phyloP scores from a whole-genome alignment of 192 early-diverging fungal genomes.

The Mortierella alpina region DNA sequence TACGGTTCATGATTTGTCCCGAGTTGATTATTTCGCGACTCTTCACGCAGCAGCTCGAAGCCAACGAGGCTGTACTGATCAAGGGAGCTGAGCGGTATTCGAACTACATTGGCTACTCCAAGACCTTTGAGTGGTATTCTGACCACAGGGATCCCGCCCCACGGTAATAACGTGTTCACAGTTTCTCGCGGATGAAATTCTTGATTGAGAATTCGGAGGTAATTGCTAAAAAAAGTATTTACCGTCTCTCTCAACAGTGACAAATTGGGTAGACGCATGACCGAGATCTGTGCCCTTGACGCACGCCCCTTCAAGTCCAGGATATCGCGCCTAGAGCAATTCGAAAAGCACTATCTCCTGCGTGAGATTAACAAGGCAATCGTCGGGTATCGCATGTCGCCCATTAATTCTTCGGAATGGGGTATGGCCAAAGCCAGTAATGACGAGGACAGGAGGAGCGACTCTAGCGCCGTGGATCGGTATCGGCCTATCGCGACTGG shows the following conservation, averaged over 20 bases:
- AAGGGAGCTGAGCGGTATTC: slow-evolving; percentile 44
- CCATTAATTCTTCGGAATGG: slow-evolving; percentile 48
- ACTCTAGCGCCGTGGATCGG: background rate
- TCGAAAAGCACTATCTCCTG: slow-evolving; percentile 23
- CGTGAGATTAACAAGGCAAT: slow-evolving; percentile 50
- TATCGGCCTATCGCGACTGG: slow-evolving; percentile 44
- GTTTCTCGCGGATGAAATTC: background rate
- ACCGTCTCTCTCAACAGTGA: slow-evolving; percentile 17
- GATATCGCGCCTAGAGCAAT: slow-evolving; percentile 38
- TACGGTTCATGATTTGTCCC: slow-evolving; percentile 52
- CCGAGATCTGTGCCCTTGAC: slow-evolving; percentile 47
- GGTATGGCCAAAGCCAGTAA: slow-evolving; percentile 8
- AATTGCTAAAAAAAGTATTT: background rate
- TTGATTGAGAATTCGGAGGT: background rate
- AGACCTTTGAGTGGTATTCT: slow-evolving; percentile 47
- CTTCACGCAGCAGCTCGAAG: slow-evolving; percentile 29
- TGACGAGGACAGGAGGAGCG: background rate
- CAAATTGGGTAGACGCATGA: slow-evolving; percentile 30
- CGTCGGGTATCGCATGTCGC: slow-evolving; percentile 30
- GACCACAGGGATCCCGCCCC: slow-evolving; percentile 36
- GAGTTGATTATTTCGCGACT: slow-evolving; percentile 45
- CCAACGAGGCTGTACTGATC: slow-evolving; percentile 48
- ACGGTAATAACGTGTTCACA: slow-evolving; percentile 7
- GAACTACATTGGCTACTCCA: slow-evolving; percentile 48
- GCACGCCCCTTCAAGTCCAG: slow-evolving; percentile 45